These are phyloP conservation scores for Leccinum pachyderme DNA, from an alignment of 1,284 basidiomycete species.

Conservation along the genomic window DNA sequence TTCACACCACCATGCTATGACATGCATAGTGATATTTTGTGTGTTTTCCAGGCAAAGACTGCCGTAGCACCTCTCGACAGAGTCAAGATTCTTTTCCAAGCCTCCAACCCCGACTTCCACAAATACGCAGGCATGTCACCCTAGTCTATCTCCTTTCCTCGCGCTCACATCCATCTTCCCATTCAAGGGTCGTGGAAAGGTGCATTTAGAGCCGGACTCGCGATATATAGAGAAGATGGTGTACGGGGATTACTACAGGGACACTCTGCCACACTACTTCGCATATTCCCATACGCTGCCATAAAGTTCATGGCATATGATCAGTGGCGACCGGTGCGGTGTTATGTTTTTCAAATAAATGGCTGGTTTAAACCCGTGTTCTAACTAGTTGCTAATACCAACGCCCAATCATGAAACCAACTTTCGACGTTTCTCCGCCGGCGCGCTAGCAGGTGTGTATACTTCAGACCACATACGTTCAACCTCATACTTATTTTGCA, in stretches of 20 bases:
- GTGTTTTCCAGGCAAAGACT: slow-evolving; percentile 78
- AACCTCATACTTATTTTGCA: neutral
- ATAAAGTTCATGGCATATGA: slow-evolving; percentile 99
- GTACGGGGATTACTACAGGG: slow-evolving; percentile 88
- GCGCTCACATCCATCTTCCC: neutral
- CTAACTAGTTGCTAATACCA: slow-evolving; percentile 73
- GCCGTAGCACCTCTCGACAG: slow-evolving; percentile 96
- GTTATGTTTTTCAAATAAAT: slow-evolving; percentile 22
- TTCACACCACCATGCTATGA: slow-evolving; percentile 7
- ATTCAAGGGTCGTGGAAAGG: slow-evolving; percentile 78
- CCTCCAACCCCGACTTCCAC: slow-evolving; percentile 91
- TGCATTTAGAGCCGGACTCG: slow-evolving; percentile 75
- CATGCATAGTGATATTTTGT: slow-evolving; percentile 7
- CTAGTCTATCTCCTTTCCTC: slow-evolving; percentile 3
- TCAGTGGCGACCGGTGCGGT: slow-evolving; percentile 67
- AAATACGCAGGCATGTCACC: slow-evolving; percentile 80
- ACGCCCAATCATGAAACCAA: slow-evolving; percentile 79
- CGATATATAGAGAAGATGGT: slow-evolving; percentile 78
- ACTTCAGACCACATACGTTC: neutral
- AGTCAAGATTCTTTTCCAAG: slow-evolving; percentile 99
- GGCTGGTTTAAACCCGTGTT: neutral
- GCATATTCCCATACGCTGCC: slow-evolving; percentile 90
- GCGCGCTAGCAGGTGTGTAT: slow-evolving; percentile 76
- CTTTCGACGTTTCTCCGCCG: slow-evolving; percentile 81
- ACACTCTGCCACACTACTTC: slow-evolving; percentile 86